Conservation (phyloP, 441 rosid species). For the Corymbia calophylla region DNA sequence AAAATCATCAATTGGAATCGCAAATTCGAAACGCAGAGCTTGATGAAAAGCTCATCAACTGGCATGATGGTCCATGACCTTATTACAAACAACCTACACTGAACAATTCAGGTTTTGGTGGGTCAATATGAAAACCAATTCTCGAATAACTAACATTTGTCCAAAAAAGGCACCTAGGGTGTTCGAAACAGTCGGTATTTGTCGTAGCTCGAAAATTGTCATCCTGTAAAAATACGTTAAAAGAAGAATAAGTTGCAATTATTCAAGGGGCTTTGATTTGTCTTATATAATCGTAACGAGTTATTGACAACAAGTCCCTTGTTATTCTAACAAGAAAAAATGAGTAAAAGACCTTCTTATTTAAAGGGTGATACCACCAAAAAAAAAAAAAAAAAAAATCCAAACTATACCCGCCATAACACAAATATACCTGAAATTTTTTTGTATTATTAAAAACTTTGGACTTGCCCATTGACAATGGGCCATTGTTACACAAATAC, state of each 20-base stretch:
- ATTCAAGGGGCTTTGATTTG: background rate
- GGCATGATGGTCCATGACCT: background rate
- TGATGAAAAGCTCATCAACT: background rate
- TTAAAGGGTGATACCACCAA: too few species aligned
- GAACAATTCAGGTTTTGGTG: background rate
- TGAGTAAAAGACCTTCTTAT: background rate
- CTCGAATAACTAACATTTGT: background rate
- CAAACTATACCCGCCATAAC: too few species aligned
- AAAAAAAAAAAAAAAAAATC: too few species aligned
- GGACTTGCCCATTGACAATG: background rate
- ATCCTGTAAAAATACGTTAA: background rate
- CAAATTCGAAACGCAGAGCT: rapidly evolving
- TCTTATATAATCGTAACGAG: background rate
- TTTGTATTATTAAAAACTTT: too few species aligned
- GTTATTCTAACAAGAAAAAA: background rate
- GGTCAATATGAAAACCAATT: background rate
- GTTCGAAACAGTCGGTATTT: background rate
- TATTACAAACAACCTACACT: background rate
- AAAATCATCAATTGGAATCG: background rate
- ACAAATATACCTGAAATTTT: too few species aligned
- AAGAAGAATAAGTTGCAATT: background rate
- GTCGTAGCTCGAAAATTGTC: background rate
- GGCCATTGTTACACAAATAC: background rate
- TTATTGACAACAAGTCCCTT: background rate
- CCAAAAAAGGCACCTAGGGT: background rate